phyloP scores from a whole-genome alignment of 108 stramenopile genomes.

The Nitzschia sp. region DNA sequence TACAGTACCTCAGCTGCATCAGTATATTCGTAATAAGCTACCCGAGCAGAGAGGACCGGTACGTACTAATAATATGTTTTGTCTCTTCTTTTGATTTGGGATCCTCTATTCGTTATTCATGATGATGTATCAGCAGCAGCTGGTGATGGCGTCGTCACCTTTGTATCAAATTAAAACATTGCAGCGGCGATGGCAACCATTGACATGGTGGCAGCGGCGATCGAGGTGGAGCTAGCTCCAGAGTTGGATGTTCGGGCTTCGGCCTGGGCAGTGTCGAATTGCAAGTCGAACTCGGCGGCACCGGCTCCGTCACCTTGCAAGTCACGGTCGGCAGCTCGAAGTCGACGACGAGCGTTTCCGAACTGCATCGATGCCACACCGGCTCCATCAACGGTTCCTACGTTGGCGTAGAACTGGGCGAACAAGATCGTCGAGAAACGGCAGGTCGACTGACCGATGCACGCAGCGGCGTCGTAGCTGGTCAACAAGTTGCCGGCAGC shows the following conservation, averaged over 20 bases:
- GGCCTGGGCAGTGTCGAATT: not conserved
- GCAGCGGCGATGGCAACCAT: not conserved
- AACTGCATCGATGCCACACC: constrained; percentile 22
- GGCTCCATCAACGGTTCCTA: constrained; percentile 7
- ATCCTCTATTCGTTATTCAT: too few relatives aligned
- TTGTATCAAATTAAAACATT: not conserved
- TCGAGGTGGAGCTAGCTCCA: constrained; percentile 1
- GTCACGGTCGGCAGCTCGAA: not conserved
- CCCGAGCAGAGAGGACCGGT: too few relatives aligned
- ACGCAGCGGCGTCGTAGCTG: not conserved
- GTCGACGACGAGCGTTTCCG: not conserved
- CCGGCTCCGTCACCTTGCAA: not conserved
- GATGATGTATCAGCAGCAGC: too few relatives aligned
- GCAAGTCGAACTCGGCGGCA: constrained; percentile 2
- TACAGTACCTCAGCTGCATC: too few relatives aligned
- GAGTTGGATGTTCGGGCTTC: not conserved
- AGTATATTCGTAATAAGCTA: too few relatives aligned
- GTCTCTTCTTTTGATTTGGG: too few relatives aligned
- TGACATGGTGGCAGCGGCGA: not conserved
- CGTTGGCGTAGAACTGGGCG: constrained; percentile 6
- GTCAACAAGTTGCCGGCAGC: constrained; percentile 16
- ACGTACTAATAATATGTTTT: too few relatives aligned
- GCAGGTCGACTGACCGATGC: not conserved
- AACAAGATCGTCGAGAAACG: constrained; percentile 19
- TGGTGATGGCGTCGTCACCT: too few relatives aligned